Base-by-base conservation (phyloP, 177 flowering plant genomes). In the Vitis hybrid region DNA sequence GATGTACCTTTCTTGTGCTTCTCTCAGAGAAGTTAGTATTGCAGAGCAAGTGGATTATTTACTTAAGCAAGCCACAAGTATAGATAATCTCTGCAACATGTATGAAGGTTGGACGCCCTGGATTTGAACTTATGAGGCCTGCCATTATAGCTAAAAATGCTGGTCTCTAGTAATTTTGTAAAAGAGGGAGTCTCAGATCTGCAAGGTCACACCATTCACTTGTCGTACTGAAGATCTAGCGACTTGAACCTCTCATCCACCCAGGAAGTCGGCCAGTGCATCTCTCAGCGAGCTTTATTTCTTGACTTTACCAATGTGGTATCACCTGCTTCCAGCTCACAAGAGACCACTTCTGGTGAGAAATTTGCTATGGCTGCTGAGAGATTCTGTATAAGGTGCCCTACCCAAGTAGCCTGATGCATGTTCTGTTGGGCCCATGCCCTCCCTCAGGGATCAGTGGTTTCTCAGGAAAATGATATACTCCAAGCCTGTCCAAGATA, bases 21-120 rank as follows among this genome's bases (percentile, higher is more conserved):
- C 34, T 79, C 77, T 56, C 93, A 94, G 99, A 81, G 86, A 88
- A 69, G 73, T 88, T 59, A 81, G 78, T 70, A 80, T 88, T 66
- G 69, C 85, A 32, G 98, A 92, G 83, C 99, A 94, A 77, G 99
- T 94, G 68, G 99, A 92, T 82, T 86, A 83, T 90, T 89, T 94
- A 74, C 86, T 94, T 13, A 90, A 85, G 84, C 99, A 93, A 79
- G 96, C 98, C 54, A 90, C 89, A 3, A 91, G 92, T 71, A 55
- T 90, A 66, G 99, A 95, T 78, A 95, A 93, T 71, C 89, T 95
- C 55, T 93, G 99, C 80, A 95, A 88, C 80, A 95, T 93, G 99
- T 93, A 95, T 70, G 99, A 95, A 82, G 99, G 99, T 66, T 95
- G 99, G 99, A 95, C 99, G 14, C 98, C 99, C 18, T 95, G 98